Percentiles rank a stretch among this genome's conserved stretches.
Evolutionary conservation across 305 asterid species (phyloP).

Genomic region (Fraxinus baroniana): DNA sequence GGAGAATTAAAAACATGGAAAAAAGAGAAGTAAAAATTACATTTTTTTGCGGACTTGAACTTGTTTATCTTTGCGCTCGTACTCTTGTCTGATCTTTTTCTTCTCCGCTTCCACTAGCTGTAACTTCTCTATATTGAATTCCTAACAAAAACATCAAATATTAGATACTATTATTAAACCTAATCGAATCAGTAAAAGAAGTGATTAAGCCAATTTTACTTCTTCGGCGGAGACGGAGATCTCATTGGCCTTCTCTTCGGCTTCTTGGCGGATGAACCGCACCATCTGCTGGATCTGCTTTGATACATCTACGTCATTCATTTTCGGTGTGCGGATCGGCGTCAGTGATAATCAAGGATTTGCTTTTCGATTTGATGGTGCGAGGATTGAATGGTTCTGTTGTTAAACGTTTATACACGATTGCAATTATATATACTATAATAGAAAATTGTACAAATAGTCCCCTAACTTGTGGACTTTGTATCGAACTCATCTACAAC

Average conservation of each 20-base stretch:
- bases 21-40: slow-evolving; percentile 33
- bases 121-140: slow-evolving; percentile 93
- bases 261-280: slow-evolving; percentile 92
- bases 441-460: neutral
- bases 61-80: slow-evolving; percentile 86
- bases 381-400: neutral
- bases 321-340: slow-evolving; percentile 34
- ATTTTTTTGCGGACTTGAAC: slow-evolving; percentile 81
- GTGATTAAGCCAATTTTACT: slow-evolving; percentile 25
- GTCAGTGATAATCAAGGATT: neutral
- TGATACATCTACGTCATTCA: slow-evolving; percentile 87
- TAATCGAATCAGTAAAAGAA: neutral
- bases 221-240: slow-evolving; percentile 94
- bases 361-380: neutral
- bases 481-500: neutral
- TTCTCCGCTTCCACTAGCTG: slow-evolving; percentile 94
- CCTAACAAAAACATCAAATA: slow-evolving; percentile 35
- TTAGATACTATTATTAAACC: neutral
- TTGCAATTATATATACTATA: neutral
- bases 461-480: neutral
- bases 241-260: slow-evolving; percentile 91
- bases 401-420: neutral
- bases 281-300: slow-evolving; percentile 99
- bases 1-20: neutral
- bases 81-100: slow-evolving; percentile 88